These are phyloP conservation scores for Cinnamomum chago DNA, from an alignment of 164 flowering plant species.

Conservation along the genomic window DNA sequence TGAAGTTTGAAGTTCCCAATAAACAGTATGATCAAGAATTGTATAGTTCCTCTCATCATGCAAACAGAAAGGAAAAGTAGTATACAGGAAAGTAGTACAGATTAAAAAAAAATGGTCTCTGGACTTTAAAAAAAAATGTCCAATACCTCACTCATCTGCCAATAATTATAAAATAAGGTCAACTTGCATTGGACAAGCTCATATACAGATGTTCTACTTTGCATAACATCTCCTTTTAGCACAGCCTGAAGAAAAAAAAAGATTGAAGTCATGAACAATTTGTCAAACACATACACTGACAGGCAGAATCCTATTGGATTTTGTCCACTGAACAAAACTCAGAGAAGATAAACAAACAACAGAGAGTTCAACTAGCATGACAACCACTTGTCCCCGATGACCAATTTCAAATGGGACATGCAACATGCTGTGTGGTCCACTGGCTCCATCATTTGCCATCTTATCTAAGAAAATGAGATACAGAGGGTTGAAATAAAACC, in stretches of 20 bases:
- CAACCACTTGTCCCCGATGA: no score
- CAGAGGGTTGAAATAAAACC: no score
- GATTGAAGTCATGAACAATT: background rate
- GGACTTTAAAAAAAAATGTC: background rate
- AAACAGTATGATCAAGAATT: no score
- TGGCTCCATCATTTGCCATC: no score
- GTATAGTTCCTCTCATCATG: no score
- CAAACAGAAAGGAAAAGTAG: background rate
- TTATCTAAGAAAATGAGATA: no score
- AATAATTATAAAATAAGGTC: constrained; percentile 77
- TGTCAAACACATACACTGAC: background rate
- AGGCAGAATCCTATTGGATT: background rate
- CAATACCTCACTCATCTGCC: constrained; percentile 89
- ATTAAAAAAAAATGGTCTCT: background rate
- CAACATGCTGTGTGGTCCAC: no score
- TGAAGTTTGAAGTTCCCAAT: no score
- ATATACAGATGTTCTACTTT: constrained; percentile 20
- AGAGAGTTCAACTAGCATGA: no score
- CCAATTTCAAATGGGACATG: no score
- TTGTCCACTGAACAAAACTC: background rate
- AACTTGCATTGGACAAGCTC: constrained; percentile 84
- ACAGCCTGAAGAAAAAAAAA: constrained; percentile 37
- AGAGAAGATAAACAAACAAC: no score
- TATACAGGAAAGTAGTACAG: background rate
- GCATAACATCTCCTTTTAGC: constrained; percentile 29